Evolutionary conservation across 2,329 filamentous ascomycete genomes (phyloP), one percentile per base, ranked within the genome.

Genomic region (Colletotrichum eleusines): DNA sequence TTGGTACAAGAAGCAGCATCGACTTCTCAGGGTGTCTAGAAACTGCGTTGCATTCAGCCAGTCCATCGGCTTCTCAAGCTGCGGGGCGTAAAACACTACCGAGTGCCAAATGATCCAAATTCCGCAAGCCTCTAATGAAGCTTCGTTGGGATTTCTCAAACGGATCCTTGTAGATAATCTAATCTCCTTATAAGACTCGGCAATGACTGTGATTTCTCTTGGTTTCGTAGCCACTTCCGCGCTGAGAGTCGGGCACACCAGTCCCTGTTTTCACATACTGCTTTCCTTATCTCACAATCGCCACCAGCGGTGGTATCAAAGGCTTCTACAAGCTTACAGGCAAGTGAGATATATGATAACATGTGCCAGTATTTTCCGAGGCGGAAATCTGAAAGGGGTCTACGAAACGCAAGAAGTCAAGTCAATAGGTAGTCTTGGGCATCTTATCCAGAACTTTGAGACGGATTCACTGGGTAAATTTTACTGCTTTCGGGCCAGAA

Each of bases 241-340:
- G 7, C 26, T 2, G 48, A 51, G 6, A 31, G 14, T 51, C 26
- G 11, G 3, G 1, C 26, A 31, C 20, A 20, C 7, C 16, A 18
- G 6, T 12, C 26, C 5, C 23, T 20, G 28, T 51, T 7, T 11
- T 51, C 8, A 18, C 14, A 9, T 31, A 18, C 14, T 9, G 5
- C 14, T 8, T 51, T 8, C 6, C 14, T 51, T 16, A 51, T 28
- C 16, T 28, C 48, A 20, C 3, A 2, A 18, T 28, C 8, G 7
- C 7, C 7, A 16, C 18, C 2, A 2, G 16, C 0, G 3, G 1
- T 31, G 14, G 16, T 31, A 6, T 2, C 6, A 16, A 31, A 11
- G 16, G 5, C 26, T 51, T 51, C 8, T 5, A 7, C 7, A 20
- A 9, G 3, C n/a, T n/a, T n/a, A n/a, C n/a, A 7, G 20, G 6